Percentiles rank a stretch among this genome's conserved stretches.
phyloP scores from a whole-genome alignment of 306 rosid genomes.

The Prunus campanulata region DNA sequence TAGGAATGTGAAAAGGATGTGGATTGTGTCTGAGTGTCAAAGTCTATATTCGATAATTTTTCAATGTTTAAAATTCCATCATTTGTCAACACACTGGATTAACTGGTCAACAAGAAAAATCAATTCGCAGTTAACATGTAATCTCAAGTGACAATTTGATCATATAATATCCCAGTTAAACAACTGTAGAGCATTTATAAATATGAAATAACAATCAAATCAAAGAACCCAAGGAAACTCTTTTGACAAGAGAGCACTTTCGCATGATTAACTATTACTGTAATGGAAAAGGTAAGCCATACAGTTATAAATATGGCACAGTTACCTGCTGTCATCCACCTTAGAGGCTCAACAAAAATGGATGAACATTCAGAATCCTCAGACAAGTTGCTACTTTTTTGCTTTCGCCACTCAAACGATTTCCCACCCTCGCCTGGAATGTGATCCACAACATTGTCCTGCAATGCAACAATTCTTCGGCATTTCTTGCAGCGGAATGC shows the following conservation, averaged over 20 bases:
- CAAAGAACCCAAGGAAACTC: background rate
- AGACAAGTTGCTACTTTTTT: conserved; percentile 63
- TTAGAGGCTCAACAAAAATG: conserved; percentile 83
- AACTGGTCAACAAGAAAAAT: background rate
- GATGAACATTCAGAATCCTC: conserved; percentile 84
- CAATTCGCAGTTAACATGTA: background rate
- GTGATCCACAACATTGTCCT: conserved; percentile 78
- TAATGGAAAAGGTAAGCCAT: background rate
- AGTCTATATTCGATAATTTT: no score
- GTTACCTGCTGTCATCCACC: conserved; percentile 95
- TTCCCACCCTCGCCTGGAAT: conserved; percentile 83
- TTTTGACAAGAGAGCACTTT: background rate
- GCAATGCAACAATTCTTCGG: conserved; percentile 73
- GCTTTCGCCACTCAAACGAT: conserved; percentile 63
- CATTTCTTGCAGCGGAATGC: conserved; percentile 89
- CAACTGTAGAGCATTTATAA: background rate
- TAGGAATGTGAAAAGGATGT: no score
- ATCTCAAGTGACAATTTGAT: background rate
- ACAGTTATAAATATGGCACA: conserved; percentile 4
- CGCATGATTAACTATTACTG: background rate
- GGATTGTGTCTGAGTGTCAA: no score
- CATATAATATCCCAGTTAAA: background rate
- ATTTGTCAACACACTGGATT: no score
- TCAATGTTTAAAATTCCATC: no score
- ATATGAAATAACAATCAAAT: background rate